phyloP scores from a whole-genome alignment of 441 rosid species.

The Syzygium syzygioides region DNA sequence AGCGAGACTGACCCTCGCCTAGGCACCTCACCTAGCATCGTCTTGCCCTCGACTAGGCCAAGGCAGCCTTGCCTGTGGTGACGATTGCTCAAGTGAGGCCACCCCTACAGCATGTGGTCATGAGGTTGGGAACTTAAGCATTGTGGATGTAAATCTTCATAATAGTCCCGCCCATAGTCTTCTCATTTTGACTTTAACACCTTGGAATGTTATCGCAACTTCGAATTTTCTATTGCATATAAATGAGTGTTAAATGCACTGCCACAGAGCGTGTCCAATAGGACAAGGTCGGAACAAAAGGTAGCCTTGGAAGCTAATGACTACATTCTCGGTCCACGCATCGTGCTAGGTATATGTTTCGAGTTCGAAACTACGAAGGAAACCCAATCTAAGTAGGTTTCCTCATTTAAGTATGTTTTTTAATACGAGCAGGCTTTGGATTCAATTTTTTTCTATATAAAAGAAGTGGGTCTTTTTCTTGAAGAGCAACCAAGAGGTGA shows the following conservation, averaged over 20 bases:
- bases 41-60: no score
- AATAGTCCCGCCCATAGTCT: not conserved
- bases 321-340: not conserved
- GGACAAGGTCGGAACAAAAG: not conserved
- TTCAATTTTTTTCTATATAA: not conserved
- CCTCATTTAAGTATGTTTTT: fast-evolving
- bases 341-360: not conserved
- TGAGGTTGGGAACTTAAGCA: not conserved
- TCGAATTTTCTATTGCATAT: not conserved
- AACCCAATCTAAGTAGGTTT: not conserved
- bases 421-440: not conserved
- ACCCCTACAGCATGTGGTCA: not conserved
- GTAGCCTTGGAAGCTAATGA: not conserved
- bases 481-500: not conserved
- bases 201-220: not conserved
- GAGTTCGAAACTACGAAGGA: not conserved
- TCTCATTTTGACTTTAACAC: not conserved
- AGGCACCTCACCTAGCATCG: no score
- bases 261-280: not conserved
- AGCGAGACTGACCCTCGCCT: no score
- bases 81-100: no score
- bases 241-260: not conserved
- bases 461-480: not conserved
- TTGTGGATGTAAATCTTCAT: not conserved
- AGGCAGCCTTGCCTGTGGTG: no score